A percentile compares a stretch with the other conserved stretches of the same genome.
Evolutionary conservation across 345 rosid species (phyloP).

Genomic region (Triadica sebifera): DNA sequence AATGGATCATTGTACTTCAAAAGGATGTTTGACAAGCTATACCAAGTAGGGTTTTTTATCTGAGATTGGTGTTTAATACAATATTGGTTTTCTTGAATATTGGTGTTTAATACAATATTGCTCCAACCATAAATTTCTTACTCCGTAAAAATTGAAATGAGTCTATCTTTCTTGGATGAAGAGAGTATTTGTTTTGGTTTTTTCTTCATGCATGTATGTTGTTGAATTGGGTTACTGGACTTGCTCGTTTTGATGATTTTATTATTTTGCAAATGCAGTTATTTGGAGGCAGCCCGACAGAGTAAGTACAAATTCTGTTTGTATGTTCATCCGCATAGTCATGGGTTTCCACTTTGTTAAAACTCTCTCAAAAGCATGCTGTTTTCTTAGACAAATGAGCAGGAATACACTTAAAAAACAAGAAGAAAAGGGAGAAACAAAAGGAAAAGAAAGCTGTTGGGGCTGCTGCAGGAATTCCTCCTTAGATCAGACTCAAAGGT

Average conservation of each 20-base stretch:
- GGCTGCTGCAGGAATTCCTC: conserved; percentile 14
- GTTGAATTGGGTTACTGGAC: not conserved
- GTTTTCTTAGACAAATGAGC: conserved; percentile 62
- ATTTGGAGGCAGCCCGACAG: conserved; percentile 55
- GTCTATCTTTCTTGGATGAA: too few relatives aligned
- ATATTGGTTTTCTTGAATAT: not conserved
- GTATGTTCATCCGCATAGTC: not conserved
- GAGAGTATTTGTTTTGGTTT: not conserved
- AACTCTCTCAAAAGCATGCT: not conserved
- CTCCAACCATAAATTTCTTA: conserved; percentile 64
- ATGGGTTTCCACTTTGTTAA: not conserved
- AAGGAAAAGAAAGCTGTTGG: conserved; percentile 72
- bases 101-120: not conserved
- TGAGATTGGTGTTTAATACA: conserved; percentile 40
- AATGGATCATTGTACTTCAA: conserved; percentile 73
- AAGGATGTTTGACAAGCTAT: conserved; percentile 81
- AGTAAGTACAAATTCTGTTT: conserved; percentile 49
- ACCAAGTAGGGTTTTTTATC: too few relatives aligned
- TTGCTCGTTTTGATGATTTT: conserved; percentile 35
- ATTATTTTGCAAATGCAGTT: too few relatives aligned
- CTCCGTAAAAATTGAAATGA: too few relatives aligned
- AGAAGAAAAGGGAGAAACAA: conserved; percentile 81
- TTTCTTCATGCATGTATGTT: not conserved
- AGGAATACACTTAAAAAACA: conserved; percentile 82
- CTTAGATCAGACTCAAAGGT: not conserved